Conservation (phyloP, 768 basidiomycete species). For the Boletellus ananiceps region DNA sequence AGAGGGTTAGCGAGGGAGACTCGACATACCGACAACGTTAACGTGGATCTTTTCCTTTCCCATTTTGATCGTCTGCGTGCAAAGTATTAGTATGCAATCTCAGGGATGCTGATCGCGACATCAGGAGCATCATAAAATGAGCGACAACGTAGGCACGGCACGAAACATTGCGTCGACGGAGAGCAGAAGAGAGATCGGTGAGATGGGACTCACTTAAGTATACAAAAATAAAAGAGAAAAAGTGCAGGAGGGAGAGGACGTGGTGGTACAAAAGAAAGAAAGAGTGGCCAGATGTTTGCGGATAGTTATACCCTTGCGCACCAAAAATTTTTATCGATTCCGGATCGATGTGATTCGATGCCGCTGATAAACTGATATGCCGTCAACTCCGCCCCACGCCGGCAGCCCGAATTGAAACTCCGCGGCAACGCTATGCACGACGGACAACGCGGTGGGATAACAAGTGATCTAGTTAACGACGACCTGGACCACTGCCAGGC, state of each 20-base stretch:
- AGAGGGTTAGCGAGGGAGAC: slow-evolving; percentile 9
- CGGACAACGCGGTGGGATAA: not conserved
- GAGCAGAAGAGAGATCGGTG: not conserved
- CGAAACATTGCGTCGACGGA: slow-evolving; percentile 20
- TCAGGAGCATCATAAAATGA: slow-evolving; percentile 16
- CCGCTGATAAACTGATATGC: slow-evolving; percentile 45
- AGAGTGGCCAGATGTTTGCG: slow-evolving; percentile 39
- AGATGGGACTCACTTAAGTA: slow-evolving; percentile 39
- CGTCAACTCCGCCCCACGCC: slow-evolving; percentile 41
- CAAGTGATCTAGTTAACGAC: not conserved
- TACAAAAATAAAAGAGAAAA: slow-evolving; percentile 38
- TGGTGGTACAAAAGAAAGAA: slow-evolving; percentile 36
- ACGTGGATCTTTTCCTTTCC: slow-evolving; percentile 96
- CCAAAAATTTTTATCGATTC: slow-evolving; percentile 62
- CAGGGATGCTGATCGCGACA: slow-evolving; percentile 19
- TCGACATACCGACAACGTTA: slow-evolving; percentile 88
- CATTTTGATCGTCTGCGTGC: slow-evolving; percentile 63
- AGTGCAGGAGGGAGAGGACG: slow-evolving; percentile 28
- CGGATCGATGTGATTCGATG: slow-evolving; percentile 54
- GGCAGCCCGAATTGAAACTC: slow-evolving; percentile 14
- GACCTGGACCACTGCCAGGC: slow-evolving; percentile 10
- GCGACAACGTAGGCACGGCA: slow-evolving; percentile 15
- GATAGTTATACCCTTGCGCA: slow-evolving; percentile 54
- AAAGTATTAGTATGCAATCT: slow-evolving; percentile 11
- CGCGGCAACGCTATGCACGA: slow-evolving; percentile 1